Conservation (phyloP, 768 basidiomycete species). For the Lentinula aciculospora region DNA sequence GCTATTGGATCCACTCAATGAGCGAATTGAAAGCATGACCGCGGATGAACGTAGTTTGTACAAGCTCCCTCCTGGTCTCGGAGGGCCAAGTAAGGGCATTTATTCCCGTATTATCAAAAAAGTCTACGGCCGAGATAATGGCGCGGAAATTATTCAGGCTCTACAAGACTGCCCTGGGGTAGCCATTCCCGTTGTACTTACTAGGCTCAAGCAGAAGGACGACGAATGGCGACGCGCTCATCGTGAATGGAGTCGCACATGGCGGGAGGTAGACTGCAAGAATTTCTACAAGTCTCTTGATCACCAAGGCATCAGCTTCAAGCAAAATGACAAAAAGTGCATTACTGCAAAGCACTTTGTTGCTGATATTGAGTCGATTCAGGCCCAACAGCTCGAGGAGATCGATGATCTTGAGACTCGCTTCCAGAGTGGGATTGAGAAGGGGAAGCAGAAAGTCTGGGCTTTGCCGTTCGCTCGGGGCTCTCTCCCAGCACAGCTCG, state of each 20-base stretch:
- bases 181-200: slow-evolving; percentile 86
- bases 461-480: slow-evolving; percentile 36
- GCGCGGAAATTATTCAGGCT: slow-evolving; percentile 73
- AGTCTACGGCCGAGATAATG: slow-evolving; percentile 82
- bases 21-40: slow-evolving; percentile 83
- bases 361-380: slow-evolving; percentile 67
- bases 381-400: slow-evolving; percentile 48
- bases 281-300: slow-evolving; percentile 99
- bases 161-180: slow-evolving; percentile 89
- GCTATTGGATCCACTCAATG: slow-evolving; percentile 81
- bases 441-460: slow-evolving; percentile 25
- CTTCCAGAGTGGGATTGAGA: slow-evolving; percentile 11
- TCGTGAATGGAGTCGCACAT: slow-evolving; percentile 93
- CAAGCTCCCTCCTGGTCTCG: slow-evolving; percentile 81
- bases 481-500: slow-evolving; percentile 64
- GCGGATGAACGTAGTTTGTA: slow-evolving; percentile 79
- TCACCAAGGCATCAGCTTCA: slow-evolving; percentile 93
- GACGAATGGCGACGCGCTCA: slow-evolving; percentile 96
- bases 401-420: slow-evolving; percentile 15
- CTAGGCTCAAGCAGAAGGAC: slow-evolving; percentile 86
- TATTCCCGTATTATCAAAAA: slow-evolving; percentile 94
- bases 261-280: slow-evolving; percentile 94
- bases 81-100: slow-evolving; percentile 80
- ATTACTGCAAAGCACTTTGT: slow-evolving; percentile 84
- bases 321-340: slow-evolving; percentile 91